Percentiles rank a stretch among this genome's conserved stretches.
These are phyloP conservation scores for Buxus sempervirens DNA, from an alignment of 164 flowering plant genomes.

Conservation along the genomic window DNA sequence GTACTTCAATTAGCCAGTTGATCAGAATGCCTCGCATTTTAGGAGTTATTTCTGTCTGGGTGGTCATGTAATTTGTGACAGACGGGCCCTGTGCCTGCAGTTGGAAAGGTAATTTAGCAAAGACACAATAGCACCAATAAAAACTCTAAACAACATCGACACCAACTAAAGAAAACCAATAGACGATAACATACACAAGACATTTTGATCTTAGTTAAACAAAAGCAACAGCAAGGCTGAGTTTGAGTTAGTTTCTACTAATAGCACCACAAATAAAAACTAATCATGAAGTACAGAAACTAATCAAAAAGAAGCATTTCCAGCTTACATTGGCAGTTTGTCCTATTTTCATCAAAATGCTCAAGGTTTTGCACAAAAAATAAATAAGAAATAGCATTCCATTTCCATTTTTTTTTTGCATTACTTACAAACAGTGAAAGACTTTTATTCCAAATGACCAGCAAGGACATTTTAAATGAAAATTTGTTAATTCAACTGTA, in stretches of 20 bases:
- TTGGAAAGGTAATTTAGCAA: constrained; percentile 8
- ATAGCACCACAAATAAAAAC: neutral
- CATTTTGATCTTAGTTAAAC: no score
- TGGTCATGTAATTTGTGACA: constrained; percentile 49
- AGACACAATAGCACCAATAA: neutral
- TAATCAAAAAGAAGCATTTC: no score
- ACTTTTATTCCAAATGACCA: no score
- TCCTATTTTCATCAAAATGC: no score
- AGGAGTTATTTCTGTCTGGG: constrained; percentile 60
- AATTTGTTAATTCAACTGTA: no score
- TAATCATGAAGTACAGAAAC: no score
- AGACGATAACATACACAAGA: neutral
- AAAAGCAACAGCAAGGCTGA: neutral
- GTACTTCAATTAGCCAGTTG: constrained; percentile 91
- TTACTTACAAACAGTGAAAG: no score
- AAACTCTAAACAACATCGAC: neutral
- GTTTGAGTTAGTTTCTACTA: neutral
- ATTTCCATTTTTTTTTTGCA: no score
- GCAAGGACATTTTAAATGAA: no score
- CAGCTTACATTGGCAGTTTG: no score
- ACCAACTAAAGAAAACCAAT: neutral
- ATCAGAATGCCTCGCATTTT: constrained; percentile 74
- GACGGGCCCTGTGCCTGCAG: constrained; percentile 54
- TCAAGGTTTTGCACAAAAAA: no score
- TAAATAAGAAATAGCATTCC: no score